Conservation (phyloP, 2,329 filamentous ascomycete species). For the Talaromyces atroroseus region DNA sequence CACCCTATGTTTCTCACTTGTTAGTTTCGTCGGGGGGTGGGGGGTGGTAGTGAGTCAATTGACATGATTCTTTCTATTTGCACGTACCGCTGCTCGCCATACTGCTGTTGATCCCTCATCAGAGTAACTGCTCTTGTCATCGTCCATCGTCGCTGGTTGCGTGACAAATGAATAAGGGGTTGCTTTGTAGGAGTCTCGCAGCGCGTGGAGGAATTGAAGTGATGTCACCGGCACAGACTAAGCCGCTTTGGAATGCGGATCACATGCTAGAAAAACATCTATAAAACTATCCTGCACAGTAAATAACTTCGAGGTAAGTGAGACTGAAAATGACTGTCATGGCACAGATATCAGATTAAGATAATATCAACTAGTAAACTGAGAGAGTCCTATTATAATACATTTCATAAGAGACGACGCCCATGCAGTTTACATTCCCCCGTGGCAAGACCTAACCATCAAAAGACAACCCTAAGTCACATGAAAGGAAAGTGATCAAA, state of each 20-base stretch:
- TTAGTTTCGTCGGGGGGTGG: neutral
- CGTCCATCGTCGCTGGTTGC: constrained; percentile 6
- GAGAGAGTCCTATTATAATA: constrained; percentile 6
- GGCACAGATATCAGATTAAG: neutral
- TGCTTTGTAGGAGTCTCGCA: neutral
- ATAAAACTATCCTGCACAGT: neutral
- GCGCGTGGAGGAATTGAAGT: constrained; percentile 2
- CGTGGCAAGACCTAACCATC: constrained; percentile 2
- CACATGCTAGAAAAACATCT: constrained; percentile 2
- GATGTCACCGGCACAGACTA: constrained; percentile 7
- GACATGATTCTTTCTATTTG: neutral
- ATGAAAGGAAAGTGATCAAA: constrained; percentile 7
- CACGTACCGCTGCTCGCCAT: constrained; percentile 5
- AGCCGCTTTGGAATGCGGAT: neutral
- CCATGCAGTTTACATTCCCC: constrained; percentile 11
- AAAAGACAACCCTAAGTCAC: constrained; percentile 8
- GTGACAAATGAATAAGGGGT: neutral
- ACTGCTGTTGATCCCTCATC: neutral
- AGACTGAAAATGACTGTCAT: neutral
- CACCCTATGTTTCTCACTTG: constrained; percentile 37
- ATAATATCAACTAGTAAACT: neutral
- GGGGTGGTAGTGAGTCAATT: too few relatives aligned
- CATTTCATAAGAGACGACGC: constrained; percentile 7
- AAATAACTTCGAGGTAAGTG: neutral
- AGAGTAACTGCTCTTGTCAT: constrained; percentile 4